A percentile compares a stretch with the other conserved stretches of the same genome.
Conservation (phyloP, 2,329 filamentous ascomycete genomes). For the Diaporthe sp. region DNA sequence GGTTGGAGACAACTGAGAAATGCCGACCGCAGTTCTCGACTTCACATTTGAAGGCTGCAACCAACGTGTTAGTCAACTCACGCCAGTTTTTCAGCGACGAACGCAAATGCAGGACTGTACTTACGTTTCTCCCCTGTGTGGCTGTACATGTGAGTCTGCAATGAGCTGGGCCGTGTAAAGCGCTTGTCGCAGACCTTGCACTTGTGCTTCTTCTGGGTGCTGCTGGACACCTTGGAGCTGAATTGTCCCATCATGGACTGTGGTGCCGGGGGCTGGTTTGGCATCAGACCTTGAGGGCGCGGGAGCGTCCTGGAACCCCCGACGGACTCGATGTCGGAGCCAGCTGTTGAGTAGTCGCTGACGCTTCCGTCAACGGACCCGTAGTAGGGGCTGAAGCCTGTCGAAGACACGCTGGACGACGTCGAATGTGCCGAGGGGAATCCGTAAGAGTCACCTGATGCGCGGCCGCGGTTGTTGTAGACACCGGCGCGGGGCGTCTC, state of each 20-base stretch:
- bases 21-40: conserved; percentile 95
- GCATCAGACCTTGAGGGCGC: conserved; percentile 76
- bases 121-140: conserved; percentile 98
- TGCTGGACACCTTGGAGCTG: conserved; percentile 95
- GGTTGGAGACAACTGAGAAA: conserved; percentile 97
- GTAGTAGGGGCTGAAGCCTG: conserved; percentile 86
- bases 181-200: conserved; percentile 99
- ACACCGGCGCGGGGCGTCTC: conserved; percentile 88
- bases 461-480: conserved; percentile 78
- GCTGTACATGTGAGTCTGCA: conserved; percentile 99
- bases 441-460: conserved; percentile 88
- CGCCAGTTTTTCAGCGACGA: background rate
- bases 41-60: conserved; percentile 89
- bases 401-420: conserved; percentile 91
- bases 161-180: conserved; percentile 92
- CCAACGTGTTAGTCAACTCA: conserved; percentile 38
- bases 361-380: conserved; percentile 83
- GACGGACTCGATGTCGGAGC: conserved; percentile 88
- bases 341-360: conserved; percentile 92
- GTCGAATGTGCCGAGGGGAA: conserved; percentile 89
- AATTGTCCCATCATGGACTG: conserved; percentile 99
- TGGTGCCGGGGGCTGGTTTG: conserved; percentile 79
- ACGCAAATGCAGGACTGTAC: conserved; percentile 54
- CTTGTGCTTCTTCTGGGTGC: conserved; percentile 99
- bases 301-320: conserved; percentile 83